Conservation (phyloP, 495 filamentous ascomycete species). For the Aspergillus baeticus region DNA sequence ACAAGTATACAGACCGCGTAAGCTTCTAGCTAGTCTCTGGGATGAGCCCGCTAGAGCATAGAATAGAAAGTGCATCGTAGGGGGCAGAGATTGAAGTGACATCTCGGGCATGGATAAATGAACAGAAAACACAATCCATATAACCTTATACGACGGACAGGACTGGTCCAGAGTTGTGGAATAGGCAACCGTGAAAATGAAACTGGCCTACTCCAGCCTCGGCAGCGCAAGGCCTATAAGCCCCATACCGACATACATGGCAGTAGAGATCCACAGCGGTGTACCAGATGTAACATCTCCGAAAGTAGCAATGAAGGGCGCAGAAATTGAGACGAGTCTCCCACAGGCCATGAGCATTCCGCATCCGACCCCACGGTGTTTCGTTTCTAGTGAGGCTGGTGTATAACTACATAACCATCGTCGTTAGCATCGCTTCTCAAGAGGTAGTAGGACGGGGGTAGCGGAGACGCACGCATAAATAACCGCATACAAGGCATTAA, state of each 20-base stretch:
- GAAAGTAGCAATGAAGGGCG: slow-evolving; percentile 13
- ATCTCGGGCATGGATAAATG: too few relatives aligned
- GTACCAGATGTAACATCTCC: neutral
- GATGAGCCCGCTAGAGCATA: slow-evolving; percentile 37
- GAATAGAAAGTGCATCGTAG: too few relatives aligned
- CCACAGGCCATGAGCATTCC: slow-evolving; percentile 7
- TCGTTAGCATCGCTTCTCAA: too few relatives aligned
- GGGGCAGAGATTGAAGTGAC: too few relatives aligned
- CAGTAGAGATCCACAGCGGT: slow-evolving; percentile 7
- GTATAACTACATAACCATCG: neutral
- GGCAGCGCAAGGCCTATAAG: slow-evolving; percentile 4
- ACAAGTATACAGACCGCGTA: neutral
- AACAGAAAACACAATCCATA: too few relatives aligned
- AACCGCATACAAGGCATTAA: slow-evolving; percentile 6
- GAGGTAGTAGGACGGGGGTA: too few relatives aligned
- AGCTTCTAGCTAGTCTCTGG: neutral
- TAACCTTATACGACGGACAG: too few relatives aligned
- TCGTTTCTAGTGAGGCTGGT: slow-evolving; percentile 1
- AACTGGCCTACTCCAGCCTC: neutral
- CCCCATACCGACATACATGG: slow-evolving; percentile 4
- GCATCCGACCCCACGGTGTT: neutral
- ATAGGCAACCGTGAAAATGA: too few relatives aligned
- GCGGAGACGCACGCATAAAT: slow-evolving; percentile 1
- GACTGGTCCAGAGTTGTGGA: too few relatives aligned
- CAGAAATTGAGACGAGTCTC: neutral